Evolutionary conservation across 2,329 filamentous ascomycete species (phyloP), one percentile per base, ranked within the genome.

Genomic region (Penicillium capsulatum): DNA sequence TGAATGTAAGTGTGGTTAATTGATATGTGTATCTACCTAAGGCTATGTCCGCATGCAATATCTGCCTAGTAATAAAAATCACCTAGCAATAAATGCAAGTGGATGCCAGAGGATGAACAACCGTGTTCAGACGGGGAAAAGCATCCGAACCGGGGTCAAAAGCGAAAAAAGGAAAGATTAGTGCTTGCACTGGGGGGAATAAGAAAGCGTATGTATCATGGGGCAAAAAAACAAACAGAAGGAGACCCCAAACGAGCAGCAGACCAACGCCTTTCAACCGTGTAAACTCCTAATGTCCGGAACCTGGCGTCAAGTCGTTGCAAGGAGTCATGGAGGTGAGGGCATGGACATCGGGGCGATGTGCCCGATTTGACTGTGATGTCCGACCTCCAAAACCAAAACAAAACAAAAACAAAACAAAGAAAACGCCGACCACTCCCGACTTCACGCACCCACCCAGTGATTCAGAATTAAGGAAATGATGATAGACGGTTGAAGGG

Each of bases 271-370:
- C 51, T 43, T 45, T 49, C 45, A 43, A 51, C 44, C 41, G 31
- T 36, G 14, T 40, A 34, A 44, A 32, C 44, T 42, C 31, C 40
- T 30, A 36, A 43, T 42, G 42, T 43, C 37, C 42, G 42, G 49
- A 47, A 49, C 31, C 42, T 39, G 51, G 44, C 44, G 51, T 50
- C 37, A 43, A 54, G 48, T 51, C 51, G 46, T 44, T 42, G 44
- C 34, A 42, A 22, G 19, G 40, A 33, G 38, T 49, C 53, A 48
- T 44, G 34, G 34, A 26, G 38, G 20, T 38, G 26, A 22, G n/a
- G n/a, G n/a, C n/a, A n/a, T n/a, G n/a, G n/a, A n/a, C n/a, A n/a
- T n/a, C n/a, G n/a, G n/a, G n/a, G n/a, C n/a, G n/a, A n/a, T n/a
- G n/a, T n/a, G n/a, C n/a, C n/a, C n/a, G n/a, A n/a, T n/a, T n/a